Percentiles rank a stretch among this genome's conserved stretches.
Conservation (phyloP, 163 green algal genomes). For the Prototheca cutis region DNA sequence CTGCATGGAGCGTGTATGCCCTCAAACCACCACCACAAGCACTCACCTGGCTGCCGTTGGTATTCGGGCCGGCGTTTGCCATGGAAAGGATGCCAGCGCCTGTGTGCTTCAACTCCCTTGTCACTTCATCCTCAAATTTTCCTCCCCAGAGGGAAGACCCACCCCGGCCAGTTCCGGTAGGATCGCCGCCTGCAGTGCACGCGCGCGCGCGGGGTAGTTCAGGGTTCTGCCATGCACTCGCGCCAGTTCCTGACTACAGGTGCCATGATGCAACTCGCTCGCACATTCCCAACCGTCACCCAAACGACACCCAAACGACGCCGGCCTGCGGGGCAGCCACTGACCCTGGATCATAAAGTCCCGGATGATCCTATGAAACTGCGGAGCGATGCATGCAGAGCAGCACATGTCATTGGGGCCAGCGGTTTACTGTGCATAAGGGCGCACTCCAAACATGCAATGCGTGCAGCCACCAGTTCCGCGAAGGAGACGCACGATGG, state of each 20-base stretch:
- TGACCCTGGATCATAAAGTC: constrained; percentile 76
- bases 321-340: no score
- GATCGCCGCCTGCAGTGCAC: constrained; percentile 69
- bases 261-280: no score
- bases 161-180: constrained; percentile 78
- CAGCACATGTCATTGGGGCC: no score
- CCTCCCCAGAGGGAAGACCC: constrained; percentile 71
- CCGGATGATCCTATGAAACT: constrained; percentile 59
- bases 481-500: constrained; percentile 52
- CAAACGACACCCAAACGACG: no score
- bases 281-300: no score
- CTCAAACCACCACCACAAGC: constrained; percentile 1
- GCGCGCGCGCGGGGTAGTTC: no score
- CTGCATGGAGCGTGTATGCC: not conserved
- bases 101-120: constrained; percentile 43
- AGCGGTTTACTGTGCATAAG: no score
- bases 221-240: no score
- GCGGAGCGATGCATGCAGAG: not conserved
- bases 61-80: constrained; percentile 82
- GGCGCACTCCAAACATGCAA: no score
- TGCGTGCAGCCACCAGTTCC: no score
- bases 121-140: constrained; percentile 52
- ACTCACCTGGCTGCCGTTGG: constrained; percentile 73
- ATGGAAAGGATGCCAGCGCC: constrained; percentile 45
- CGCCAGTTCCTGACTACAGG: no score